Base-by-base conservation (phyloP, 2,329 filamentous ascomycete genomes). In the Blastomyces silverae region DNA sequence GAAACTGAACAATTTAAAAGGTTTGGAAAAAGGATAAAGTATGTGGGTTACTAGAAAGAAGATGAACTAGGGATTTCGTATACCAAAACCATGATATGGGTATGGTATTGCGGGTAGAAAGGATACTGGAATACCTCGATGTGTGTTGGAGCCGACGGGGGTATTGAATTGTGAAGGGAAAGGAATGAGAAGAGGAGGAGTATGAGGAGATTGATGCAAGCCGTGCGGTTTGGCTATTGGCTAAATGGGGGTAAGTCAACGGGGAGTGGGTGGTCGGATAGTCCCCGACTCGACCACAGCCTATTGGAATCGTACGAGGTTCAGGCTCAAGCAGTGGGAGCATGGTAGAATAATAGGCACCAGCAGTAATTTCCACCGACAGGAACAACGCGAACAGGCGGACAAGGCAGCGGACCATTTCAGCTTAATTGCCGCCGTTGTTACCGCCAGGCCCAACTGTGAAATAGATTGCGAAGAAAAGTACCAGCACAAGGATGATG, bases 401-500 rank as follows among this genome's bases (percentile, higher is more conserved):
- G 48, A n/a, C 11, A 52, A 25, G 48, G 48, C 17, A 56, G 10
- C 28, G 34, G 34, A 39, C 8, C 22, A 39, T 11, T 39, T 39
- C 20, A 20, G 55, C 34, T 58, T 58, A 58, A 1, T 58, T 22
- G n/a, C 11, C n/a, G 55, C 20, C 71, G 64, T 59, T 28, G 17
- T 62, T 64, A 57, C 68, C 70, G 65, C 72, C 71, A 66, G 66
- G 67, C 63, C 44, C 31, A 53, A 39, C 39, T 28, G 53, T 53
- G 42, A 60, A 52, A 37, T 59, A 53, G 67, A 84, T 76, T 70
- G 79, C 80, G 53, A 83, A 76, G 59, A 80, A 72, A 63, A 80
- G 70, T 65, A 77, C 74, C 63, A 85, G 77, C 69, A 84, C 81
- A 63, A 79, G 74, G 69, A 85, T 79, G 69, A 85, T 84, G 66